Conservation (phyloP, 495 filamentous ascomycete genomes). For the Stereocaulon alpinum region DNA sequence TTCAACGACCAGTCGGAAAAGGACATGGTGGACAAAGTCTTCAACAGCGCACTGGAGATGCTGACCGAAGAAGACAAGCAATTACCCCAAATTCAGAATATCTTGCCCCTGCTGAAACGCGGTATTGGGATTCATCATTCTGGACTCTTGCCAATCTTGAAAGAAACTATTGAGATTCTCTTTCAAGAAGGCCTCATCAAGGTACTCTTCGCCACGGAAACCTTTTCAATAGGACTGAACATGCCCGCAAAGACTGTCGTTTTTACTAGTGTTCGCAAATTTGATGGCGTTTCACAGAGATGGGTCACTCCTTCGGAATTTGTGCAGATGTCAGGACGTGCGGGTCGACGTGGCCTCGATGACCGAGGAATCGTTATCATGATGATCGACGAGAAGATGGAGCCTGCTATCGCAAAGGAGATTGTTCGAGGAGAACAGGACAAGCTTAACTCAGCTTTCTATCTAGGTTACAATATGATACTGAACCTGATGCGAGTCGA, state of each 20-base stretch:
- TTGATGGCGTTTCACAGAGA: conserved; percentile 69
- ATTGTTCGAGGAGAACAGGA: conserved; percentile 96
- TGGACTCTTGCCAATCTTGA: conserved; percentile 86
- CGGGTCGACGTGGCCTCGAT: conserved; percentile 91
- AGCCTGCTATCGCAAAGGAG: conserved; percentile 81
- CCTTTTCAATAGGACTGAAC: conserved; percentile 96
- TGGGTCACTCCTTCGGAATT: conserved; percentile 95
- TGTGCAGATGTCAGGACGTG: conserved; percentile 96
- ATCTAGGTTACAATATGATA: conserved; percentile 99
- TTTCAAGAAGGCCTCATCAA: conserved; percentile 98
- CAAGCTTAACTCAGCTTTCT: conserved; percentile 91
- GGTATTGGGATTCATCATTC: conserved; percentile 97
- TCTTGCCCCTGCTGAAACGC: conserved; percentile 77
- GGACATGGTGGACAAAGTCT: conserved; percentile 87
- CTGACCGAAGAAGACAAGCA: conserved; percentile 82
- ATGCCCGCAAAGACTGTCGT: conserved; percentile 99
- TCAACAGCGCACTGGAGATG: conserved; percentile 77
- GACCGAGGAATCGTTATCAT: conserved; percentile 98
- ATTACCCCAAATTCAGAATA: conserved; percentile 81
- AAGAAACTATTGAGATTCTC: conserved; percentile 97
- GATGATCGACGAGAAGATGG: conserved; percentile 97
- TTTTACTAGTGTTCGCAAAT: conserved; percentile 92
- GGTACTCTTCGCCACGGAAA: conserved; percentile 94
- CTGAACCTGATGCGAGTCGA: conserved; percentile 92
- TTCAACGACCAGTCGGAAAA: conserved; percentile 98